These are phyloP conservation scores for Podaxis pistillaris DNA, from an alignment of 768 basidiomycete species.

Conservation along the genomic window DNA sequence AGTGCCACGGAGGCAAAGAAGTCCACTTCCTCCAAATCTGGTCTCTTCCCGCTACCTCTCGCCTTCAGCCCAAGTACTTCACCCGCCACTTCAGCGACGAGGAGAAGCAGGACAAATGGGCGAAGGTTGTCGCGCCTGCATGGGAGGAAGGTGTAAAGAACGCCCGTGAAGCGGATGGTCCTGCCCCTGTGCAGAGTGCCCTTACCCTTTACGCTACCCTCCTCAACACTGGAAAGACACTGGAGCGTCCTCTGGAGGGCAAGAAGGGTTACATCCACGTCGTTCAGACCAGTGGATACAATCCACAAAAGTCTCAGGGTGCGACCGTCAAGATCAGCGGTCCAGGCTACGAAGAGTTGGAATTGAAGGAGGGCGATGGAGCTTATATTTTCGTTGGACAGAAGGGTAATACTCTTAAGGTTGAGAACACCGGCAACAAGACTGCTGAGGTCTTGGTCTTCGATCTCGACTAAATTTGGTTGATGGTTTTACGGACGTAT, in stretches of 20 bases:
- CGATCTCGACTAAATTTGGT: constrained; percentile 53
- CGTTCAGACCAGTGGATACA: constrained; percentile 83
- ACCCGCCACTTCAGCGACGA: constrained; percentile 84
- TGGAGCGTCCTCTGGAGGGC: constrained; percentile 51
- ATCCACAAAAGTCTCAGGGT: constrained; percentile 53
- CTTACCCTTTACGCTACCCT: constrained; percentile 76
- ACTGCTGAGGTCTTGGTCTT: constrained; percentile 79
- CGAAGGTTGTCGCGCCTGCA: constrained; percentile 74
- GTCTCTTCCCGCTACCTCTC: constrained; percentile 39
- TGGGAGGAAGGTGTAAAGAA: constrained; percentile 50
- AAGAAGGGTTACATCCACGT: constrained; percentile 82
- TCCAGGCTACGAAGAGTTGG: constrained; percentile 40
- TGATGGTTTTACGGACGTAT: not conserved
- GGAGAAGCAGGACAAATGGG: constrained; percentile 75
- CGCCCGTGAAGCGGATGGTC: constrained; percentile 67
- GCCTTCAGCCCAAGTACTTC: constrained; percentile 77
- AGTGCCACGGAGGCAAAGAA: constrained; percentile 37
- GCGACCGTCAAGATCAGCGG: constrained; percentile 52
- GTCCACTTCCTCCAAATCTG: constrained; percentile 58
- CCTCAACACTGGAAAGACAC: constrained; percentile 51
- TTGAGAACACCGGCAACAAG: constrained; percentile 64
- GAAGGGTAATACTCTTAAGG: constrained; percentile 36
- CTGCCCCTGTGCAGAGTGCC: constrained; percentile 75
- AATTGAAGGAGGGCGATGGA: constrained; percentile 84
- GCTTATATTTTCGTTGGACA: constrained; percentile 63